phyloP scores from a whole-genome alignment of 805 yeast genomes.

The Ogataea glucozyma region DNA sequence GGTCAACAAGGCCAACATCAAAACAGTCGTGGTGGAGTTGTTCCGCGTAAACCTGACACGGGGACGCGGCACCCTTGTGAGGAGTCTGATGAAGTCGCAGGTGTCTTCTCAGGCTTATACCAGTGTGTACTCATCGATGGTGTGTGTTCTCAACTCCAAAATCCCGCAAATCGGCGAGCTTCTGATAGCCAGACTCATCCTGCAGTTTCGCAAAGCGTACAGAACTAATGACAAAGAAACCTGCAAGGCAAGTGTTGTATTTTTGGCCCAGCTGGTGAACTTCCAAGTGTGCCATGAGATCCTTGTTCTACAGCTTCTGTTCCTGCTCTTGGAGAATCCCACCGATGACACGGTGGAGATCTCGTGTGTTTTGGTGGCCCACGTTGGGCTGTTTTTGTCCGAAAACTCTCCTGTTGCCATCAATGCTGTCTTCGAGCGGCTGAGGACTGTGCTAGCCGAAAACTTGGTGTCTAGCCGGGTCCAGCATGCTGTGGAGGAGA shows the following conservation, averaged over 20 bases:
- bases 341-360: slow-evolving; percentile 60
- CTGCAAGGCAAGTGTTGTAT: slow-evolving; percentile 45
- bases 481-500: slow-evolving; percentile 47
- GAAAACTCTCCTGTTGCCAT: slow-evolving; percentile 38
- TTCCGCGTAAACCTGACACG: slow-evolving; percentile 59
- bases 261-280: slow-evolving; percentile 64
- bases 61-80: slow-evolving; percentile 62
- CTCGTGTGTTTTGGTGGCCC: slow-evolving; percentile 48
- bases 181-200: slow-evolving; percentile 50
- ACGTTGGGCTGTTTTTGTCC: slow-evolving; percentile 52
- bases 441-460: slow-evolving; percentile 62
- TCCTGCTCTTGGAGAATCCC: slow-evolving; percentile 43
- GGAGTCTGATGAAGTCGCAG: slow-evolving; percentile 57
- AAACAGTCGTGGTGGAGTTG: slow-evolving; percentile 47
- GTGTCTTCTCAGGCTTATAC: slow-evolving; percentile 40
- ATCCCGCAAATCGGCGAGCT: slow-evolving; percentile 69
- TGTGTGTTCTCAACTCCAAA: slow-evolving; percentile 61
- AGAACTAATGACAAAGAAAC: slow-evolving; percentile 44
- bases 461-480: slow-evolving; percentile 45
- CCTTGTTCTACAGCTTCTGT: slow-evolving; percentile 52
- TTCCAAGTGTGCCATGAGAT: slow-evolving; percentile 60
- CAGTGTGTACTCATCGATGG: slow-evolving; percentile 56
- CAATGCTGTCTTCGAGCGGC: slow-evolving; percentile 51
- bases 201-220: slow-evolving; percentile 59
- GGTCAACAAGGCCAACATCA: slow-evolving; percentile 48